Percentiles rank a stretch among this genome's conserved stretches.
Conservation (phyloP, 345 rosid genomes). For the Gossypium bickii region DNA sequence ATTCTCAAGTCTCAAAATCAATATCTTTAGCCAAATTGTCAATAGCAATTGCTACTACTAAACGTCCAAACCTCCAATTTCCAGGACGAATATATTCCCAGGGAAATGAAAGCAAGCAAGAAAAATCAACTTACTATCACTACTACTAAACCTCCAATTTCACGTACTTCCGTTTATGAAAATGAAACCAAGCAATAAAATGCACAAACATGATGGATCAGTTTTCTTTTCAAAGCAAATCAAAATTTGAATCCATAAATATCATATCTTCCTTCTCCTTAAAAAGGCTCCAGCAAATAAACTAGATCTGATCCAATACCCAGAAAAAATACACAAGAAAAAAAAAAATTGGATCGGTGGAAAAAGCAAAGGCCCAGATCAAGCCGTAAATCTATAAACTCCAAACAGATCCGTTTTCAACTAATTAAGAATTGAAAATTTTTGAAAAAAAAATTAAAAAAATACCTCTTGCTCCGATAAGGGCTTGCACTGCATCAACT, state of each 20-base stretch:
- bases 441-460: not conserved
- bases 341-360: not conserved
- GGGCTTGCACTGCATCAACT: constrained; percentile 64
- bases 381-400: not conserved
- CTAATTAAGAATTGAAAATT: no score
- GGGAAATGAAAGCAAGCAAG: no score
- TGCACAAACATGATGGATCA: not conserved
- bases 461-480: constrained; percentile 46
- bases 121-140: no score
- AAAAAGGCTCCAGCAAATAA: not conserved
- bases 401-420: not conserved
- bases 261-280: not conserved
- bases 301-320: not conserved
- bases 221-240: not conserved
- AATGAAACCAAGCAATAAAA: not conserved
- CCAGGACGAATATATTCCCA: no score
- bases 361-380: constrained; percentile 10
- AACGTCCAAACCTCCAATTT: no score
- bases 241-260: no score
- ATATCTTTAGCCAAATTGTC: not conserved
- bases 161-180: not conserved
- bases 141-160: not conserved
- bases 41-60: not conserved
- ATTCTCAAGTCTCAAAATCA: no score
- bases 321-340: not conserved